Evolutionary conservation across 495 filamentous ascomycete genomes (phyloP).

Genomic region (Hypoxylon fuscum): DNA sequence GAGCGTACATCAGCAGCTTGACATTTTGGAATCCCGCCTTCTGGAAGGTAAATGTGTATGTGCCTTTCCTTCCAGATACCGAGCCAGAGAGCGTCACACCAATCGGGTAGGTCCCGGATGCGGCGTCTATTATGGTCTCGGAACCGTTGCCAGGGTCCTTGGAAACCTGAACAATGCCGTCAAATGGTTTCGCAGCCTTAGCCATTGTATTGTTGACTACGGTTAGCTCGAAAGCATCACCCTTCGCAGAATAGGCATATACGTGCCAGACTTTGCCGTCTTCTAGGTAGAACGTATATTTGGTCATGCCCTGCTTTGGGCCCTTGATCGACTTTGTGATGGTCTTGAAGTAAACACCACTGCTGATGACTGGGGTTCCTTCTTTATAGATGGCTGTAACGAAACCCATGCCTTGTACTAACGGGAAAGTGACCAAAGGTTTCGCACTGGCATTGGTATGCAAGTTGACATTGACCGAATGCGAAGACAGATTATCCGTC

Average conservation of each 20-base stretch:
- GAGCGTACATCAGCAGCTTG: constrained; percentile 82
- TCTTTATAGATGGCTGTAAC: constrained; percentile 81
- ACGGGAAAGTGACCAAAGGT: constrained; percentile 74
- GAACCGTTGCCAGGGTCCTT: constrained; percentile 68
- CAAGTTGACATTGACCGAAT: constrained; percentile 78
- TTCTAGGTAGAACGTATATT: constrained; percentile 76
- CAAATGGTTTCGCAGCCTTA: constrained; percentile 55
- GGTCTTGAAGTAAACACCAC: constrained; percentile 74
- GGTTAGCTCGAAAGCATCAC: constrained; percentile 53
- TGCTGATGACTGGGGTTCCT: constrained; percentile 75
- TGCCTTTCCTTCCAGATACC: constrained; percentile 65
- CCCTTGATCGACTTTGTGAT: constrained; percentile 67
- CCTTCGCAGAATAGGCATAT: constrained; percentile 70
- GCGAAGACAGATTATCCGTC: constrained; percentile 68
- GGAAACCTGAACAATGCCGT: constrained; percentile 81
- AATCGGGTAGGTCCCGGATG: constrained; percentile 77
- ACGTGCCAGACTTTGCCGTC: constrained; percentile 82
- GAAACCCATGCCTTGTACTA: constrained; percentile 91
- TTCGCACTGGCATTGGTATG: constrained; percentile 59
- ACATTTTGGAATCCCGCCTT: constrained; percentile 69
- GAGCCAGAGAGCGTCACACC: constrained; percentile 69
- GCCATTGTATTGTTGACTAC: constrained; percentile 57
- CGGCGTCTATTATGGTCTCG: constrained; percentile 75
- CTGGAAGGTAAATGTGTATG: constrained; percentile 75
- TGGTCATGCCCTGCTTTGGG: constrained; percentile 71